Conservation (phyloP, 208 protist genomes). For the Leishmania tarentolae region DNA sequence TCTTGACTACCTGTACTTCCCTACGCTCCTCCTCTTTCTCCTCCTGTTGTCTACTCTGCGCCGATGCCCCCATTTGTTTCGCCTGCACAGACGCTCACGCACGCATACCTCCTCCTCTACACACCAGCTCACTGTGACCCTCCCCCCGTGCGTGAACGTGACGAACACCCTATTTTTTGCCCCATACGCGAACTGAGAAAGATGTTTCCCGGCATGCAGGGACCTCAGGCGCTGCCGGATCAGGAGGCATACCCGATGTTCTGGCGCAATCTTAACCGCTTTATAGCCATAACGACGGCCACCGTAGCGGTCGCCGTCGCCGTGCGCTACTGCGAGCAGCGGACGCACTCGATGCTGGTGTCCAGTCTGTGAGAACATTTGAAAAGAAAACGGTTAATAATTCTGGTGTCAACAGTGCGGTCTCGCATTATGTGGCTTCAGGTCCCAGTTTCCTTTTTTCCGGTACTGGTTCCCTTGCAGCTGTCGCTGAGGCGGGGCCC, state of each 20-base stretch:
- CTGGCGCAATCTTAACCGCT: constrained; percentile 76
- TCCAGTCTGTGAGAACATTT: constrained; percentile 42
- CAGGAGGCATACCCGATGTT: constrained; percentile 67
- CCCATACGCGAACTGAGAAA: constrained; percentile 4
- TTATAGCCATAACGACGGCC: constrained; percentile 51
- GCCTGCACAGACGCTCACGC: neutral
- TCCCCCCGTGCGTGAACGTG: too few relatives aligned
- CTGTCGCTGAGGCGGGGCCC: neutral
- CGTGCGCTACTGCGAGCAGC: constrained; percentile 71
- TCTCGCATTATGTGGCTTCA: neutral
- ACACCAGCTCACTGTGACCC: neutral
- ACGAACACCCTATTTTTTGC: neutral
- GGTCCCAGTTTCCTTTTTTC: neutral
- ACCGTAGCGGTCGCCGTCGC: constrained; percentile 50
- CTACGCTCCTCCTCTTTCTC: neutral
- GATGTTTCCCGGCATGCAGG: constrained; percentile 83
- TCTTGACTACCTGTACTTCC: neutral
- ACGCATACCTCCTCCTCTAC: neutral
- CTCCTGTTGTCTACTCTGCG: neutral
- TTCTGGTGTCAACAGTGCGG: neutral
- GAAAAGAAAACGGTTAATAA: neutral
- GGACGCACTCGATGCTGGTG: constrained; percentile 58
- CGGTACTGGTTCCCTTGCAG: neutral
- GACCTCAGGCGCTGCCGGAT: constrained; percentile 72
- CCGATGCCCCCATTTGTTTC: neutral